These are phyloP conservation scores for Trifolium pratense DNA, from an alignment of 306 rosid species.

Conservation along the genomic window DNA sequence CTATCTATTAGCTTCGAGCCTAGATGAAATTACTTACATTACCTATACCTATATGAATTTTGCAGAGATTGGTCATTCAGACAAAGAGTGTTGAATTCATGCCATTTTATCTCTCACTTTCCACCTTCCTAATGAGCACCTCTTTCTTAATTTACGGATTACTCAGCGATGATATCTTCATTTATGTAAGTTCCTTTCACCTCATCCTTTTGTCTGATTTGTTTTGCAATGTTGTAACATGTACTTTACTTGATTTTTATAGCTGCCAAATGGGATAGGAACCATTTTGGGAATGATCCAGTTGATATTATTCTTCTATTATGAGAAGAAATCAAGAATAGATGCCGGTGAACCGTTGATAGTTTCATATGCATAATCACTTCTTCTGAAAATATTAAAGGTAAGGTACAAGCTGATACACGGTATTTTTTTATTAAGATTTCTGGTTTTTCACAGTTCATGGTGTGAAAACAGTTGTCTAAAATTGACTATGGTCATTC, in stretches of 20 bases:
- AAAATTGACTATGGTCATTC: not conserved
- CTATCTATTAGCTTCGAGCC: constrained; percentile 22
- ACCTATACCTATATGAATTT: constrained; percentile 4
- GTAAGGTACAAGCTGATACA: constrained; percentile 39
- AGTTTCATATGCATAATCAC: constrained; percentile 57
- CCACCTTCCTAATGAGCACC: constrained; percentile 85
- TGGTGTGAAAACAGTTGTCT: constrained; percentile 23
- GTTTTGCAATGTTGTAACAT: constrained; percentile 9
- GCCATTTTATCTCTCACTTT: constrained; percentile 95
- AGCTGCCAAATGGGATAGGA: constrained; percentile 96
- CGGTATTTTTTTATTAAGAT: constrained; percentile 21
- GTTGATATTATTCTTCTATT: constrained; percentile 66
- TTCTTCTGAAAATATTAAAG: constrained; percentile 31
- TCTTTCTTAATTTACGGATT: constrained; percentile 78
- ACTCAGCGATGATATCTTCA: constrained; percentile 62
- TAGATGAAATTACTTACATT: constrained; percentile 21
- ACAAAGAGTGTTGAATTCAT: constrained; percentile 87
- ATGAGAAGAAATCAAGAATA: constrained; percentile 42
- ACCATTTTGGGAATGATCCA: constrained; percentile 77
- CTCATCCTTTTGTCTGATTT: not conserved
- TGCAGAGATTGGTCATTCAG: constrained; percentile 84
- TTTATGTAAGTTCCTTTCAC: constrained; percentile 62
- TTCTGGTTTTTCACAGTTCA: constrained; percentile 20
- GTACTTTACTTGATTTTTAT: constrained; percentile 39
- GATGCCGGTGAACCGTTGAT: constrained; percentile 69